Conservation (phyloP, 495 filamentous ascomycete genomes). For the Penicillium cataractarum region DNA sequence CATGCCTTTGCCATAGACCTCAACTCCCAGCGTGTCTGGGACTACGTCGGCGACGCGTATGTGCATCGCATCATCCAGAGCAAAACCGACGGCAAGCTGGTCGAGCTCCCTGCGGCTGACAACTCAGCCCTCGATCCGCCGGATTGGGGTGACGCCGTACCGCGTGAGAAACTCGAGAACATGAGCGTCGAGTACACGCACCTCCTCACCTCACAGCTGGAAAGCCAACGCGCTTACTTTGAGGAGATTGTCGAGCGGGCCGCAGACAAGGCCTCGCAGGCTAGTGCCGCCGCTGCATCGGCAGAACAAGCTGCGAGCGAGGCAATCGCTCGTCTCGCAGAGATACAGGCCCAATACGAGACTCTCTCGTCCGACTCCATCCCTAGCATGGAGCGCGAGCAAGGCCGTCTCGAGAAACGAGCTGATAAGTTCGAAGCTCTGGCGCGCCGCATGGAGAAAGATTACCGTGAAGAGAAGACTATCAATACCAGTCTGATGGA, state of each 20-base stretch:
- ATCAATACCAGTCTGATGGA: constrained; percentile 79
- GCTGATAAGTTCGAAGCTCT: constrained; percentile 73
- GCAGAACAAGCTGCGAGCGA: constrained; percentile 58
- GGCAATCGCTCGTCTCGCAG: constrained; percentile 54
- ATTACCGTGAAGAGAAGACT: constrained; percentile 85
- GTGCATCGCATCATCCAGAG: constrained; percentile 93
- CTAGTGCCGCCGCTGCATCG: constrained; percentile 64
- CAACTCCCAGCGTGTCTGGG: constrained; percentile 92
- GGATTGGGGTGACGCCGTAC: constrained; percentile 70
- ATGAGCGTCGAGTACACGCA: constrained; percentile 95
- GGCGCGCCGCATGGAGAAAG: constrained; percentile 73
- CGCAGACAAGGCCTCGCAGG: constrained; percentile 84
- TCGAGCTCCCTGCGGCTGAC: constrained; percentile 70
- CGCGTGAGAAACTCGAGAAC: constrained; percentile 86
- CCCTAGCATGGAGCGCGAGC: constrained; percentile 68
- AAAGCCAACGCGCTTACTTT: constrained; percentile 90
- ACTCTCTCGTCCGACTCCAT: constrained; percentile 61
- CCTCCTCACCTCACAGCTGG: constrained; percentile 86
- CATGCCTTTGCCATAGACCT: constrained; percentile 95
- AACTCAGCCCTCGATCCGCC: constrained; percentile 48
- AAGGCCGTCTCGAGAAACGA: constrained; percentile 65
- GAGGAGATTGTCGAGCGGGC: constrained; percentile 91
- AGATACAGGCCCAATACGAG: constrained; percentile 58
- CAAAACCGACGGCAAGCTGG: constrained; percentile 84
- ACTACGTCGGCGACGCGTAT: constrained; percentile 92